Base-by-base conservation (phyloP, 192 early-diverging fungal species). In the Coemansia sp. region DNA sequence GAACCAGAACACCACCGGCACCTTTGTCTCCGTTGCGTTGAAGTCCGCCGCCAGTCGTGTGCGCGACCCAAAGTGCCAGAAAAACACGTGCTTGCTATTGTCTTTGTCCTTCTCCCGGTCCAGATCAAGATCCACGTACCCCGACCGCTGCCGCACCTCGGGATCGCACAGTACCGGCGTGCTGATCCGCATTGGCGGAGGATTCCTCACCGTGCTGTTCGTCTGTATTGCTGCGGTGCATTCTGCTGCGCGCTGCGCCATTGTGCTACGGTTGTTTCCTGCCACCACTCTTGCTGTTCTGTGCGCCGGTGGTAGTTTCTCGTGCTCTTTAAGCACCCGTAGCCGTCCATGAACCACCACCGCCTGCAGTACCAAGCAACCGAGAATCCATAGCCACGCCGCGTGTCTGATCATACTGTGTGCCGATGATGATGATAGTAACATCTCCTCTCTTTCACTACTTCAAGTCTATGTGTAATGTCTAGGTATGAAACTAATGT, bases 91-190 rank as follows among this genome's bases (percentile, higher is more conserved):
- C 54, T 67, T 68, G 13, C n/a, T 23, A 26, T 59, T 38, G 32
- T 19, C 32, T 32, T 32, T 32, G 32, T 32, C 32, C 32, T 32
- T 2, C 2, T 32, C 32, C 32, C 2, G 1, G 69, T 89, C 85
- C 21, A 0, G 21, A 0, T 68, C 86, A 63, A 84, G 43, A 70
- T 91, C 89, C 13, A 93, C 59, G 71, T 93, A 91, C 43, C 91
- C 92, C 15, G 91, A 92, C 68, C 86, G 87, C 86, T 97, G 96
- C 69, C 92, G 90, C 59, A 96, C 96, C 37, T 86, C 77, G 23
- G 88, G 85, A 75, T 99, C 97, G 76, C 97, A 99, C 40, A 98
- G 84, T 32, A 67, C 65, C 26, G 91, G 91, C 61, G 85, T 69
- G 66, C 88, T 90, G 39, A 89, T 77, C 38, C 91, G 88, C 71